Evolutionary conservation across 257 asterid species (phyloP).

Genomic region (Ligustrum vulgare): DNA sequence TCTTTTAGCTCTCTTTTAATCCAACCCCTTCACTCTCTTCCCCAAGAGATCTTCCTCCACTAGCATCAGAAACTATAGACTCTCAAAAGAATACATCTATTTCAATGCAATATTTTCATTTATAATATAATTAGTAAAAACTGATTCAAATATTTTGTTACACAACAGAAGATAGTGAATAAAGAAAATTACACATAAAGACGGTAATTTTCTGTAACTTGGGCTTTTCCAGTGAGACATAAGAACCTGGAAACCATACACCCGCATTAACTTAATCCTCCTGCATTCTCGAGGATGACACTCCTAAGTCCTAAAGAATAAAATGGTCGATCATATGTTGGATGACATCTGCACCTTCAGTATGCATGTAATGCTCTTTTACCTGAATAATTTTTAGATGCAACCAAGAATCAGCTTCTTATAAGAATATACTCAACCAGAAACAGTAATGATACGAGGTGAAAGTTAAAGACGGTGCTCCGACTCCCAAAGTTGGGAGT

Average conservation of each 20-base stretch:
- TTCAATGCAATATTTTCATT: not conserved
- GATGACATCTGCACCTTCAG: slow-evolving; percentile 89
- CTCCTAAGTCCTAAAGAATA: slow-evolving; percentile 47
- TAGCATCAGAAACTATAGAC: not conserved
- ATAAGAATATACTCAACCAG: not conserved
- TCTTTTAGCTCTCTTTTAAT: too few relatives aligned
- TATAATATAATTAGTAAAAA: not conserved
- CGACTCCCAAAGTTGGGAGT: not conserved
- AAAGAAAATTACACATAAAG: slow-evolving; percentile 5
- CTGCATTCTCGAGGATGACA: not conserved
- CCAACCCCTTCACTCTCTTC: too few relatives aligned
- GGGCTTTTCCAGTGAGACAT: not conserved
- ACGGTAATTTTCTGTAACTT: not conserved
- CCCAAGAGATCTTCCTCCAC: not conserved
- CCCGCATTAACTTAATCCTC: not conserved
- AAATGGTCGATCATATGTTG: slow-evolving; percentile 92
- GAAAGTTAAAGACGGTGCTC: not conserved
- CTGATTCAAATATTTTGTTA: not conserved
- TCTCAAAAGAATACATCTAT: not conserved
- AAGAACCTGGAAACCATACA: slow-evolving; percentile 4
- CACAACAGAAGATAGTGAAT: slow-evolving; percentile 10
- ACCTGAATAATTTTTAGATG: slow-evolving; percentile 48
- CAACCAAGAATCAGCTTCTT: slow-evolving; percentile 4
- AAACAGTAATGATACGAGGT: not conserved
- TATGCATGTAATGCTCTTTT: slow-evolving; percentile 63